phyloP scores from a whole-genome alignment of 495 filamentous ascomycete genomes.

The Talaromyces ruber region DNA sequence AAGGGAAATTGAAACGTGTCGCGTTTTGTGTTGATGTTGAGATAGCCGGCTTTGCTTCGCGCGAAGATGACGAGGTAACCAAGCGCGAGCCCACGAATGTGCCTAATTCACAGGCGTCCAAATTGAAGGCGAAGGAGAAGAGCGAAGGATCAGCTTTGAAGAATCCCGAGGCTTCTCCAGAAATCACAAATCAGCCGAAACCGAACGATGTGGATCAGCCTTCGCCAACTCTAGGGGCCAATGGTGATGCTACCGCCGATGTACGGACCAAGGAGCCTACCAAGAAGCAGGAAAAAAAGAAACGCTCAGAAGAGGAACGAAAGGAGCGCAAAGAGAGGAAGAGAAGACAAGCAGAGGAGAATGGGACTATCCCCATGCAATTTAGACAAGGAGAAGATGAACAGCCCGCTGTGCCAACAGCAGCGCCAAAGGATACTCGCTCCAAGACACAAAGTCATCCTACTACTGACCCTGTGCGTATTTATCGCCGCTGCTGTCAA shows the following conservation, averaged over 20 bases:
- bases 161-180: conserved; percentile 45
- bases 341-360: conserved; percentile 68
- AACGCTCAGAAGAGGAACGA: conserved; percentile 77
- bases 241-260: conserved; percentile 23
- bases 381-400: conserved; percentile 49
- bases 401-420: conserved; percentile 29
- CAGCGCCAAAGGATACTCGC: conserved; percentile 13
- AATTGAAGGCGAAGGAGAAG: conserved; percentile 51
- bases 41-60: conserved; percentile 62
- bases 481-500: conserved; percentile 93
- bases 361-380: conserved; percentile 73
- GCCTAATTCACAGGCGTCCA: conserved; percentile 45
- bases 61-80: conserved; percentile 27
- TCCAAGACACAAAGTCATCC: conserved; percentile 57
- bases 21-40: conserved; percentile 97
- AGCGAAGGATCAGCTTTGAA: conserved; percentile 60
- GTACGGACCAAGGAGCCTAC: conserved; percentile 41
- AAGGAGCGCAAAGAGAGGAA: conserved; percentile 82
- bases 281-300: conserved; percentile 85
- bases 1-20: conserved; percentile 73
- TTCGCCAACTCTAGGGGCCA: background rate
- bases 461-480: conserved; percentile 84
- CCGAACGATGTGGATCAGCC: background rate
- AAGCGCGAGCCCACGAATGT: conserved; percentile 11
- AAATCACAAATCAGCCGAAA: conserved; percentile 47